Conservation (phyloP, 371 early-diverging fungal species). For the Phascolomyces articulosus region DNA sequence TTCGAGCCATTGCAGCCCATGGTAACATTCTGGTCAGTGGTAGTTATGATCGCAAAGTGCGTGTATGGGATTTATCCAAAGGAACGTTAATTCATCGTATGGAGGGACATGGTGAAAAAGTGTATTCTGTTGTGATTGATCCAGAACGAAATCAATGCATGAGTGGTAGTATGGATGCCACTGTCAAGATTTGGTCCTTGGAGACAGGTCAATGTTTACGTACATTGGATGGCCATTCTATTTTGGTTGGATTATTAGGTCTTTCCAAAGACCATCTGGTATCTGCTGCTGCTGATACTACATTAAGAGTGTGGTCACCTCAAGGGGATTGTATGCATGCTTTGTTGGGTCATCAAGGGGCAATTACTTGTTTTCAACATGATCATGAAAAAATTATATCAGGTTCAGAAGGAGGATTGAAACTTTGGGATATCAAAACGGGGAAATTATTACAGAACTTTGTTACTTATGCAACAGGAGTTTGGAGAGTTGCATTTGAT, state of each 20-base stretch:
- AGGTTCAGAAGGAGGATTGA: slow-evolving; percentile 90
- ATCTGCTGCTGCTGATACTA: slow-evolving; percentile 94
- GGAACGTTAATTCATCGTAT: slow-evolving; percentile 66
- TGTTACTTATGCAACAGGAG: slow-evolving; percentile 71
- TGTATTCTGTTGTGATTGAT: slow-evolving; percentile 87
- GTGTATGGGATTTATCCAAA: slow-evolving; percentile 88
- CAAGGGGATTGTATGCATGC: slow-evolving; percentile 69
- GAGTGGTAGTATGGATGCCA: slow-evolving; percentile 94
- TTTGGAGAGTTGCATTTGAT: slow-evolving; percentile 94
- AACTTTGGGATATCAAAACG: slow-evolving; percentile 91
- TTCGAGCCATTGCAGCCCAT: slow-evolving; percentile 91
- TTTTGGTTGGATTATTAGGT: slow-evolving; percentile 91
- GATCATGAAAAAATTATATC: slow-evolving; percentile 89
- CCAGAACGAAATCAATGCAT: slow-evolving; percentile 78
- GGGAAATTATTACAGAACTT: slow-evolving; percentile 82
- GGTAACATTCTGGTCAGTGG: slow-evolving; percentile 92
- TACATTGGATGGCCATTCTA: slow-evolving; percentile 78
- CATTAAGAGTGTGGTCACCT: slow-evolving; percentile 94
- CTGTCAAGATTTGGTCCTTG: slow-evolving; percentile 92
- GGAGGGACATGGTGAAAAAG: slow-evolving; percentile 87
- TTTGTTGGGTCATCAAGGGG: slow-evolving; percentile 73
- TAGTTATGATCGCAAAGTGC: slow-evolving; percentile 92
- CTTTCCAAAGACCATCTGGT: slow-evolving; percentile 83
- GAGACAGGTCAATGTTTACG: slow-evolving; percentile 72
- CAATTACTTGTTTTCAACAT: slow-evolving; percentile 97